These are phyloP conservation scores for Pseudocercospora cruenta DNA, from an alignment of 2,329 filamentous ascomycete species.

Conservation along the genomic window DNA sequence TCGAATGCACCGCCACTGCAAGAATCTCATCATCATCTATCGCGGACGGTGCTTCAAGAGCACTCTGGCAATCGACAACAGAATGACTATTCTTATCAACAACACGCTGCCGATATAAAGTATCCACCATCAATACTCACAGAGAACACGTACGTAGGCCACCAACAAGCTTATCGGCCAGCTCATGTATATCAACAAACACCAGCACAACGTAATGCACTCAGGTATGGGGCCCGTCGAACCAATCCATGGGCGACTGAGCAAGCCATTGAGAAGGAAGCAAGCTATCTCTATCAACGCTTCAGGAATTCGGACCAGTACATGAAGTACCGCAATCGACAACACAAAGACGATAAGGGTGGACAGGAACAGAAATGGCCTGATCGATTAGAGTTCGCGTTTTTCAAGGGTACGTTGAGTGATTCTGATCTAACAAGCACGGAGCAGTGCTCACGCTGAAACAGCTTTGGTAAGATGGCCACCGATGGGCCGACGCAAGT, in stretches of 20 bases:
- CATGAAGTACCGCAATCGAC: constrained; percentile 50
- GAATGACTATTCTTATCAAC: constrained; percentile 31
- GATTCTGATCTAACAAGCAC: not conserved
- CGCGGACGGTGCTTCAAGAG: constrained; percentile 44
- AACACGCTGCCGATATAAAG: constrained; percentile 36
- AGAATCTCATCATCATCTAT: constrained; percentile 32
- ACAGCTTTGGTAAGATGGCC: constrained; percentile 57
- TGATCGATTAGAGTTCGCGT: constrained; percentile 52
- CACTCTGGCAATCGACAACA: constrained; percentile 47
- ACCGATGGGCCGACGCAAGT: constrained; percentile 62
- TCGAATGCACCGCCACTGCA: constrained; percentile 47
- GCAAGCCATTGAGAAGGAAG: constrained; percentile 26
- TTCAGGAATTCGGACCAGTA: constrained; percentile 46
- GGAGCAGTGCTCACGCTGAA: constrained; percentile 21
- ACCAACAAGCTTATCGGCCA: constrained; percentile 21
- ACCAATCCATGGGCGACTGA: constrained; percentile 12
- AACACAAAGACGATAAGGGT: constrained; percentile 40
- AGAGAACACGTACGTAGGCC: constrained; percentile 30
- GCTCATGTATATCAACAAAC: constrained; percentile 22
- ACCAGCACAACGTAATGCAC: constrained; percentile 20
- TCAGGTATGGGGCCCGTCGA: constrained; percentile 17
- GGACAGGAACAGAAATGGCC: constrained; percentile 48
- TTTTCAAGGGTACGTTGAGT: constrained; percentile 49
- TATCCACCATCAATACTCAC: constrained; percentile 34
- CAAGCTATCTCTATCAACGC: constrained; percentile 32